A percentile compares a stretch with the other conserved stretches of the same genome.
Conservation (phyloP, 2,329 filamentous ascomycete species). For the Claviceps sp. region DNA sequence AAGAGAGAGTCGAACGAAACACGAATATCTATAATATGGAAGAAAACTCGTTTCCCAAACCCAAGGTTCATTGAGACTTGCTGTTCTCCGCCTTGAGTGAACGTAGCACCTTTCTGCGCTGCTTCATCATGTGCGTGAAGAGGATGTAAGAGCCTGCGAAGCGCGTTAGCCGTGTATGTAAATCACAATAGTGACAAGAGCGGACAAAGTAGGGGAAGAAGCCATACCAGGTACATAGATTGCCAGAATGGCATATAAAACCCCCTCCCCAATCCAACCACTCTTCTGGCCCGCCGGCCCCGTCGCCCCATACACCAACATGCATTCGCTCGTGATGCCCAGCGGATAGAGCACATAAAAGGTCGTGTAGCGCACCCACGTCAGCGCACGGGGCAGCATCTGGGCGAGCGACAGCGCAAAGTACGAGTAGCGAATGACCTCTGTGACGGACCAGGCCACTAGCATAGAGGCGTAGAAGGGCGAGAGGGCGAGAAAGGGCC, state of each 20-base stretch:
- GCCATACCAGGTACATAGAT: slow-evolving; percentile 72
- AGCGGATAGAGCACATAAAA: slow-evolving; percentile 90
- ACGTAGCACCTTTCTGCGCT: slow-evolving; percentile 68
- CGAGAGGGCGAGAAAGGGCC: slow-evolving; percentile 50
- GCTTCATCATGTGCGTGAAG: slow-evolving; percentile 90
- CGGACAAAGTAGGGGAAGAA: not conserved
- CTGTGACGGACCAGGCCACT: slow-evolving; percentile 76
- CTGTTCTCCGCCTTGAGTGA: slow-evolving; percentile 37
- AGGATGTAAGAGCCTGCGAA: slow-evolving; percentile 58
- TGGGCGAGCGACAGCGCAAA: slow-evolving; percentile 63
- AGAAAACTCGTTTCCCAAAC: too few species aligned
- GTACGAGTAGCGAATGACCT: slow-evolving; percentile 86
- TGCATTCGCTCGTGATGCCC: slow-evolving; percentile 79
- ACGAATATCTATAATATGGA: too few species aligned
- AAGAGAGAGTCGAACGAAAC: too few species aligned
- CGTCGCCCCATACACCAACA: slow-evolving; percentile 60
- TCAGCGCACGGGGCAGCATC: slow-evolving; percentile 49
- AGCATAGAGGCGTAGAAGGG: slow-evolving; percentile 66
- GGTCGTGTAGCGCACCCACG: slow-evolving; percentile 81
- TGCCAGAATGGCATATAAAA: slow-evolving; percentile 51
- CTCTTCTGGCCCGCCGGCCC: slow-evolving; percentile 35
- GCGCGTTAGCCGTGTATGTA: not conserved
- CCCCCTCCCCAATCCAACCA: slow-evolving; percentile 36
- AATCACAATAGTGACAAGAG: too few species aligned
- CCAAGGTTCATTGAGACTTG: slow-evolving; percentile 25